Evolutionary conservation across 192 early-diverging fungal genomes (phyloP).

Genomic region (Linnemannia exigua): DNA sequence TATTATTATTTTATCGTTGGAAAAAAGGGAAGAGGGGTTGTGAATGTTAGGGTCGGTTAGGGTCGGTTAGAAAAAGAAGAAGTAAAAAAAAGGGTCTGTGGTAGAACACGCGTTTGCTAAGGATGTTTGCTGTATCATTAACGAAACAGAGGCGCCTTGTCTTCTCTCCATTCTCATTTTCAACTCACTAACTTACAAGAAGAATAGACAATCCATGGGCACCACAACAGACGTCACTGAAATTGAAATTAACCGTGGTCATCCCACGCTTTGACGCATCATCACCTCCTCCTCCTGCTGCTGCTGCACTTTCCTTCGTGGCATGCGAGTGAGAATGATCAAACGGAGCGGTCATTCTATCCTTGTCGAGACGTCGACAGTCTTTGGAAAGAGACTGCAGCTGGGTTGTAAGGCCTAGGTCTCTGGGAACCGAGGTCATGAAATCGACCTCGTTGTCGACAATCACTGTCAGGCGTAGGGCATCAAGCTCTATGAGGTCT

Average conservation of each 20-base stretch:
- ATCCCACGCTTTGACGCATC: neutral
- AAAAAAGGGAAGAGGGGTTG: neutral
- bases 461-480: conserved; percentile 42
- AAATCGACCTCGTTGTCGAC: conserved; percentile 57
- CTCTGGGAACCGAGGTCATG: conserved; percentile 39
- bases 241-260: conserved; percentile 35
- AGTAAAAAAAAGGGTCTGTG: neutral
- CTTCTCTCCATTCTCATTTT: too few species aligned
- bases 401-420: conserved; percentile 35
- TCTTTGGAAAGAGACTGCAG: conserved; percentile 25
- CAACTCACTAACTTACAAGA: conserved; percentile 19
- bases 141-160: too few species aligned
- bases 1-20: neutral
- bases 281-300: neutral
- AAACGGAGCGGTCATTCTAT: conserved; percentile 6
- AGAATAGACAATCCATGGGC: conserved; percentile 56
- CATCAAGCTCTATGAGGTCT: conserved; percentile 46
- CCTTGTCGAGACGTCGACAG: conserved; percentile 28
- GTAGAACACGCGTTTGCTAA: too few species aligned
- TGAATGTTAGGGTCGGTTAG: too few species aligned
- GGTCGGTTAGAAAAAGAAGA: too few species aligned
- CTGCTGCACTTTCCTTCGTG: too few species aligned
- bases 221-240: conserved; percentile 51
- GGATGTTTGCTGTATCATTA: too few species aligned
- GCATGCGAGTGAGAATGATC: neutral